A percentile compares a stretch with the other conserved stretches of the same genome.
Evolutionary conservation across 495 filamentous ascomycete species (phyloP).

Genomic region (Tuber magnatum): DNA sequence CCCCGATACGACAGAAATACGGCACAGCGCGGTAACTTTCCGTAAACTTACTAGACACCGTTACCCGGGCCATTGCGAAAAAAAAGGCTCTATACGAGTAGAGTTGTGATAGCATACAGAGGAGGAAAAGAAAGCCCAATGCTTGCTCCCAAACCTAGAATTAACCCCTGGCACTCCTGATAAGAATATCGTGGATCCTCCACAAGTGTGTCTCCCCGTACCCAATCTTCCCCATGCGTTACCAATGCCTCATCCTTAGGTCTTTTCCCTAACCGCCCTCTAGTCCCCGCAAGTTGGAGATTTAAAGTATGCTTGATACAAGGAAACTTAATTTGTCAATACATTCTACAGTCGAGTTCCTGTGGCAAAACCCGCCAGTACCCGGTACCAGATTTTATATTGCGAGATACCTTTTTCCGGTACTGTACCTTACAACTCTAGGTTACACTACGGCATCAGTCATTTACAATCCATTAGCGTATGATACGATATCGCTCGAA

Average conservation of each 20-base stretch:
- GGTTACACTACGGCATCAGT: no score
- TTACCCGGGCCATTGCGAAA: not conserved
- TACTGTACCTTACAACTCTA: not conserved
- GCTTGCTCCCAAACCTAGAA: not conserved
- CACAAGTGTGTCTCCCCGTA: no score
- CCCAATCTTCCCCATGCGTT: not conserved
- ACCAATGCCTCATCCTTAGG: not conserved
- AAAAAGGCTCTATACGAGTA: not conserved
- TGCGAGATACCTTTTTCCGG: no score
- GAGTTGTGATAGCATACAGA: accelerated
- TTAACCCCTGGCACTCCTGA: not conserved
- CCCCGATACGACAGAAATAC: not conserved
- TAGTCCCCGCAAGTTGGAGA: not conserved
- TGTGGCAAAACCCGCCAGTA: not conserved
- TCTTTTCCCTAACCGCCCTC: not conserved
- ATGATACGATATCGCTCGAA: not conserved
- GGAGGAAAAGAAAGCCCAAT: not conserved
- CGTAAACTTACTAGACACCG: not conserved
- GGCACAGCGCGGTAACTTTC: not conserved
- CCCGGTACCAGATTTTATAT: not conserved
- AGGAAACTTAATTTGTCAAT: not conserved
- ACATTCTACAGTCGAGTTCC: not conserved
- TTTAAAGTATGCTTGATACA: not conserved
- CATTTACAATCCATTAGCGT: no score
- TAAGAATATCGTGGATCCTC: not conserved